phyloP scores from a whole-genome alignment of 2,329 filamentous ascomycete species.

The Xylariaceae sp. region DNA sequence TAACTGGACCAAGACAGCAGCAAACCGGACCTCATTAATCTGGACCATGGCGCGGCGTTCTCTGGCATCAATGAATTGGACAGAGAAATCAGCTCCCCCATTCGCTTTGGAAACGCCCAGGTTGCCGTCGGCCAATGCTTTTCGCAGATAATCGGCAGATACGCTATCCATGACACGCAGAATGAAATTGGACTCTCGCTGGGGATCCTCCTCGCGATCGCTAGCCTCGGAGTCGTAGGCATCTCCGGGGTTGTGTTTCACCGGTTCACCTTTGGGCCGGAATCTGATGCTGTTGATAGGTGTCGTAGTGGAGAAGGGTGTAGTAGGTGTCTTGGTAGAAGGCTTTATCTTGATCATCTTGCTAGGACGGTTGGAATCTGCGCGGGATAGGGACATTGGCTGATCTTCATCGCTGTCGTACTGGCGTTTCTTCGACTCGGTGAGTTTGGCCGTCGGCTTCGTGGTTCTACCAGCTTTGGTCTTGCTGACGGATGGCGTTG shows the following conservation, averaged over 20 bases:
- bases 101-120: slow-evolving; percentile 62
- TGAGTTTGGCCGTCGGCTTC: slow-evolving; percentile 55
- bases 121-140: slow-evolving; percentile 70
- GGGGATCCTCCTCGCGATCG: slow-evolving; percentile 80
- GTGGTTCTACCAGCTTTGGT: slow-evolving; percentile 57
- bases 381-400: slow-evolving; percentile 28
- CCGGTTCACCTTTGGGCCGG: slow-evolving; percentile 63
- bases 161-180: slow-evolving; percentile 83
- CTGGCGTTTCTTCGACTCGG: slow-evolving; percentile 58
- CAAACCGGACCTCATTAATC: slow-evolving; percentile 67
- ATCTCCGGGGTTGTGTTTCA: slow-evolving; percentile 70
- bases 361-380: slow-evolving; percentile 30
- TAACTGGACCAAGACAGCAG: slow-evolving; percentile 74
- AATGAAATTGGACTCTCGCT: slow-evolving; percentile 85
- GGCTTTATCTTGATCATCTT: slow-evolving; percentile 53
- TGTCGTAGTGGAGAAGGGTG: slow-evolving; percentile 30
- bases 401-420: slow-evolving; percentile 48
- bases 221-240: slow-evolving; percentile 97
- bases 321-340: slow-evolving; percentile 26
- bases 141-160: slow-evolving; percentile 77
- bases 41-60: slow-evolving; percentile 69
- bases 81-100: slow-evolving; percentile 70
- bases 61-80: slow-evolving; percentile 75
- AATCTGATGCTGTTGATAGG: slow-evolving; percentile 43
- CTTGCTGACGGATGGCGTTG: slow-evolving; percentile 32